These are phyloP conservation scores for Cyclanthera cordifolia DNA, from an alignment of 306 rosid species.

Conservation along the genomic window DNA sequence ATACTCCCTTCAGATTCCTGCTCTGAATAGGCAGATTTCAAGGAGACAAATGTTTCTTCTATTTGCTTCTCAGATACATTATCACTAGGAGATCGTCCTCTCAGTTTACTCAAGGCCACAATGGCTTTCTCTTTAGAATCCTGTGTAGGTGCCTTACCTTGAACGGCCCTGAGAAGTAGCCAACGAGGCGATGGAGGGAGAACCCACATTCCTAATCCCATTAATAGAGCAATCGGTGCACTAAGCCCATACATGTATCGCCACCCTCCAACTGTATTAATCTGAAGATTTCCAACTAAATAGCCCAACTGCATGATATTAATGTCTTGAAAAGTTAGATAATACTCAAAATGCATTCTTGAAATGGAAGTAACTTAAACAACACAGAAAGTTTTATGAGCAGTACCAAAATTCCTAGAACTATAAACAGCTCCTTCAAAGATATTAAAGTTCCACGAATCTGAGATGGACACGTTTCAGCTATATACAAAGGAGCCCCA, in stretches of 20 bases:
- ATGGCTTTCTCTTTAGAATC: constrained; percentile 66
- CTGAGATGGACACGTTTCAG: constrained; percentile 88
- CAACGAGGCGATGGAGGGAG: constrained; percentile 93
- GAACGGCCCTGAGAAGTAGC: constrained; percentile 92
- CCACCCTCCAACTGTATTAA: constrained; percentile 75
- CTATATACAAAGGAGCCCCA: constrained; percentile 95
- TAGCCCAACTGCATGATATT: constrained; percentile 61
- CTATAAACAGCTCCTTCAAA: constrained; percentile 91
- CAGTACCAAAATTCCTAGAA: constrained; percentile 86
- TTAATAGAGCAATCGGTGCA: constrained; percentile 69
- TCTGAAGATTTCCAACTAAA: constrained; percentile 81
- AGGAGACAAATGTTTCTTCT: constrained; percentile 56
- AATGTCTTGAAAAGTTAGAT: constrained; percentile 15
- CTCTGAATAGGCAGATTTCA: constrained; percentile 59
- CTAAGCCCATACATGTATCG: constrained; percentile 85
- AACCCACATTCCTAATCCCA: constrained; percentile 75
- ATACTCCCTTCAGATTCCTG: constrained; percentile 72
- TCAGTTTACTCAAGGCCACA: constrained; percentile 51
- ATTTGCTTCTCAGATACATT: constrained; percentile 66
- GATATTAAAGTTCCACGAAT: constrained; percentile 92
- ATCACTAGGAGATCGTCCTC: constrained; percentile 75
- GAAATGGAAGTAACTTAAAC: constrained; percentile 7
- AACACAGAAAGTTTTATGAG: constrained; percentile 3
- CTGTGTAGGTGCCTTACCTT: constrained; percentile 66
- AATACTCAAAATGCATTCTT: constrained; percentile 9